Evolutionary conservation across 2,329 filamentous ascomycete genomes (phyloP).

Genomic region (Aspergillus udagawae): DNA sequence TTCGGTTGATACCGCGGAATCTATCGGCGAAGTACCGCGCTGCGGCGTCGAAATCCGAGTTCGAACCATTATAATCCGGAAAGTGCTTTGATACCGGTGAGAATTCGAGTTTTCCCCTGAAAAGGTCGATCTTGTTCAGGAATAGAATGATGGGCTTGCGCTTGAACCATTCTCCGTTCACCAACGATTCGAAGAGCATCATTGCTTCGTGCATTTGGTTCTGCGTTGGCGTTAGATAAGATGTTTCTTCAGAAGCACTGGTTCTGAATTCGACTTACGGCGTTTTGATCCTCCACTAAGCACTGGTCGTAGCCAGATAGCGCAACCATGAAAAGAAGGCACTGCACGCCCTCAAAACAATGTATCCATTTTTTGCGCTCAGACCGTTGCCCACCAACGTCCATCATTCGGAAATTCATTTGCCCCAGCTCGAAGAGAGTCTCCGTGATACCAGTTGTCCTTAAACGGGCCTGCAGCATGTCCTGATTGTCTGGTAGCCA

Average conservation of each 20-base stretch:
- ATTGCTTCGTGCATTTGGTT: constrained; percentile 90
- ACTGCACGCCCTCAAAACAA: constrained; percentile 91
- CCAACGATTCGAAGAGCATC: constrained; percentile 82
- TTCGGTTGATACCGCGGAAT: constrained; percentile 70
- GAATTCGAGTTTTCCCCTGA: constrained; percentile 68
- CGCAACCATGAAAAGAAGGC: constrained; percentile 86
- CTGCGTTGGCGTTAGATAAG: constrained; percentile 40
- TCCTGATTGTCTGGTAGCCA: constrained; percentile 94
- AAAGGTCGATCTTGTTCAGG: constrained; percentile 83
- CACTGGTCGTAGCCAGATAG: constrained; percentile 97
- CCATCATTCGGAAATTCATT: constrained; percentile 94
- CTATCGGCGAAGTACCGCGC: constrained; percentile 80
- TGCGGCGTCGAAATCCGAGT: constrained; percentile 68
- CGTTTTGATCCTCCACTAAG: constrained; percentile 91
- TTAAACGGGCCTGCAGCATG: constrained; percentile 80
- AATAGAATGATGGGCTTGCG: constrained; percentile 79
- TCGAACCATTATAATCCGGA: constrained; percentile 70
- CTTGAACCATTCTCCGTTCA: constrained; percentile 82
- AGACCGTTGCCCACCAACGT: constrained; percentile 86
- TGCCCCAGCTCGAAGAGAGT: constrained; percentile 89
- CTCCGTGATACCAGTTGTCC: constrained; percentile 94
- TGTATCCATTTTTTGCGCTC: constrained; percentile 98
- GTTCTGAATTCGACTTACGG: constrained; percentile 56
- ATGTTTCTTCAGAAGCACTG: not conserved
- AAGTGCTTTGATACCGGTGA: constrained; percentile 73